Evolutionary conservation across 768 basidiomycete species (phyloP).

Genomic region (Amanita fuliginea): DNA sequence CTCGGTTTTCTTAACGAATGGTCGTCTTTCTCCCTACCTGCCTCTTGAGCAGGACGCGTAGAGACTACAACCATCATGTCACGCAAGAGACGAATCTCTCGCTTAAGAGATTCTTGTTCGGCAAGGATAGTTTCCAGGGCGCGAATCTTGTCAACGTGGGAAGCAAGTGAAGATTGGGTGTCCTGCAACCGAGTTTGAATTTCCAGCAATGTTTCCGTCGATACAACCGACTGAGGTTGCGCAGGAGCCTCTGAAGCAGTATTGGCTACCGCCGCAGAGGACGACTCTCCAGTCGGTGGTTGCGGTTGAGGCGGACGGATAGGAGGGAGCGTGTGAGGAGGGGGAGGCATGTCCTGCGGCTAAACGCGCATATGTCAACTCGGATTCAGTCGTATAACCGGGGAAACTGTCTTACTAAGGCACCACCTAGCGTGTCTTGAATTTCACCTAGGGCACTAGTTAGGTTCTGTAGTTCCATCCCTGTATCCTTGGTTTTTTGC

Average conservation of each 20-base stretch:
- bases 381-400: background rate
- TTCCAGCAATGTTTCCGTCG: conserved; percentile 31
- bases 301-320: conserved; percentile 33
- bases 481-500: conserved; percentile 92
- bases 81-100: conserved; percentile 63
- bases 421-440: conserved; percentile 81
- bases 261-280: conserved; percentile 4
- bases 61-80: conserved; percentile 41
- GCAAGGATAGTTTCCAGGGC: conserved; percentile 71
- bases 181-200: conserved; percentile 79
- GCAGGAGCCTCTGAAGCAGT: conserved; percentile 9
- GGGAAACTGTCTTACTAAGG: conserved; percentile 40
- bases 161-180: conserved; percentile 67
- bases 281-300: background rate
- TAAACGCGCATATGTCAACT: conserved; percentile 12
- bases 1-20: background rate
- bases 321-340: conserved; percentile 38
- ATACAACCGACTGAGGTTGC: conserved; percentile 11
- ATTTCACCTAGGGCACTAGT: conserved; percentile 82
- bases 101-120: conserved; percentile 78
- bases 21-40: conserved; percentile 9
- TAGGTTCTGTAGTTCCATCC: conserved; percentile 70
- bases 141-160: conserved; percentile 73
- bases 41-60: conserved; percentile 8
- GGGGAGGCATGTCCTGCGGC: conserved; percentile 25